Conservation (phyloP, 345 rosid species). For the Pistacia integerrima region DNA sequence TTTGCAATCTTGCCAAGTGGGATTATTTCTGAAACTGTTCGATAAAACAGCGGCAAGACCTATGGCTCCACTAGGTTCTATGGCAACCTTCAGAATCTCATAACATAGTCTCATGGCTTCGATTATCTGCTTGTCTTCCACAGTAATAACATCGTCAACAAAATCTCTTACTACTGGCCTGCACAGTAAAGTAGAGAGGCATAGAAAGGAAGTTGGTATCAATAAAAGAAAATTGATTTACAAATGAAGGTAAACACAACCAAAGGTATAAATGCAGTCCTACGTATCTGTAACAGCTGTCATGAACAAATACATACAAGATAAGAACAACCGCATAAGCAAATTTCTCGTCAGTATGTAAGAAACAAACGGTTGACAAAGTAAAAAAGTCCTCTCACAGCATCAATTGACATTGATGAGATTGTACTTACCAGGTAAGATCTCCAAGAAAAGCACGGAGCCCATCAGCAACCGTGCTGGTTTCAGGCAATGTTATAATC, state of each 20-base stretch:
- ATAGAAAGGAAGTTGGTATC: not conserved
- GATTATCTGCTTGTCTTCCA: conserved; percentile 69
- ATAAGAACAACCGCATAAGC: not conserved
- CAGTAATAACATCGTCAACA: conserved; percentile 67
- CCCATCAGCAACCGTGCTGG: conserved; percentile 83
- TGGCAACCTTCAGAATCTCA: conserved; percentile 77
- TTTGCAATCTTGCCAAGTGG: conserved; percentile 55
- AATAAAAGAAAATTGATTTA: not conserved
- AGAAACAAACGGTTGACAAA: conserved; percentile 1
- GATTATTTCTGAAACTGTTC: conserved; percentile 52
- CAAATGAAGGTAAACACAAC: not conserved
- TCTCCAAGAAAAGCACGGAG: conserved; percentile 84
- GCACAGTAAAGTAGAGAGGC: conserved; percentile 18
- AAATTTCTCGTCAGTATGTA: not conserved
- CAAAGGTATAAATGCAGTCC: not conserved
- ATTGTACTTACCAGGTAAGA: conserved; percentile 67
- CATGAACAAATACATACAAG: not conserved
- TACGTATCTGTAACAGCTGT: not conserved
- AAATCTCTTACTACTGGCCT: conserved; percentile 86
- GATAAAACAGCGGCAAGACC: conserved; percentile 92
- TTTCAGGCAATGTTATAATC: conserved; percentile 63
- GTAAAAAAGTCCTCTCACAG: not conserved
- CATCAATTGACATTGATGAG: conserved; percentile 6
- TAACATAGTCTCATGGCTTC: conserved; percentile 87
- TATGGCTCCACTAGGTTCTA: conserved; percentile 95